These are phyloP conservation scores for Fusarium sp. DNA, from an alignment of 2,329 filamentous ascomycete species.

Conservation along the genomic window DNA sequence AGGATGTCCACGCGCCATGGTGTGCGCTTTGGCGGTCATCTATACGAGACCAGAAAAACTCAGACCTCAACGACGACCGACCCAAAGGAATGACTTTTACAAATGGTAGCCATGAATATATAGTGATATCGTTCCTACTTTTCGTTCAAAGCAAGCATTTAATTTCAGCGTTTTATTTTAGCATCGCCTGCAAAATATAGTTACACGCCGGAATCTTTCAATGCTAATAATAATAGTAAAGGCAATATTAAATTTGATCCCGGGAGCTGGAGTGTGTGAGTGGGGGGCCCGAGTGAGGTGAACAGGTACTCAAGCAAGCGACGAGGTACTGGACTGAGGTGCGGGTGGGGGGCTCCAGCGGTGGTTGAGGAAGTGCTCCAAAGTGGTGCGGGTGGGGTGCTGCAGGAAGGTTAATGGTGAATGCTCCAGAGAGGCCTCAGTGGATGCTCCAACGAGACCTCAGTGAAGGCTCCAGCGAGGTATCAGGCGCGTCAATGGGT, in stretches of 20 bases:
- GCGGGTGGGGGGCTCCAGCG: neutral
- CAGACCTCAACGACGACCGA: neutral
- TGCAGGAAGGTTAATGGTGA: neutral
- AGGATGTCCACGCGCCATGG: neutral
- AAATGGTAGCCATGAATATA: neutral
- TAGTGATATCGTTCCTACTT: neutral
- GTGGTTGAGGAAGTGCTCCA: neutral
- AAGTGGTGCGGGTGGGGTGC: neutral
- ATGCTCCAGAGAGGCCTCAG: neutral
- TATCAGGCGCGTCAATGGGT: neutral
- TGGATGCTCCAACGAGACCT: neutral
- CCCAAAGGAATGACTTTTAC: neutral
- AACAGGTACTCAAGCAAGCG: neutral
- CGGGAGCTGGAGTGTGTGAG: neutral
- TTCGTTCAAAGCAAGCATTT: neutral
- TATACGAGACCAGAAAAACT: neutral
- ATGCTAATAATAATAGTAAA: neutral
- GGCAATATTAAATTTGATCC: neutral
- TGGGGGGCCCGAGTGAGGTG: neutral
- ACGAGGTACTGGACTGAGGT: neutral
- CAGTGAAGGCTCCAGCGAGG: neutral
- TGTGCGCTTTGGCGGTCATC: neutral
- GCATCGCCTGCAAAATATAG: neutral
- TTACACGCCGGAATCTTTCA: neutral
- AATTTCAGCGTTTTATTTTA: neutral